phyloP scores from a whole-genome alignment of 2,329 filamentous ascomycete species.

The Diplodia scrobiculata region DNA sequence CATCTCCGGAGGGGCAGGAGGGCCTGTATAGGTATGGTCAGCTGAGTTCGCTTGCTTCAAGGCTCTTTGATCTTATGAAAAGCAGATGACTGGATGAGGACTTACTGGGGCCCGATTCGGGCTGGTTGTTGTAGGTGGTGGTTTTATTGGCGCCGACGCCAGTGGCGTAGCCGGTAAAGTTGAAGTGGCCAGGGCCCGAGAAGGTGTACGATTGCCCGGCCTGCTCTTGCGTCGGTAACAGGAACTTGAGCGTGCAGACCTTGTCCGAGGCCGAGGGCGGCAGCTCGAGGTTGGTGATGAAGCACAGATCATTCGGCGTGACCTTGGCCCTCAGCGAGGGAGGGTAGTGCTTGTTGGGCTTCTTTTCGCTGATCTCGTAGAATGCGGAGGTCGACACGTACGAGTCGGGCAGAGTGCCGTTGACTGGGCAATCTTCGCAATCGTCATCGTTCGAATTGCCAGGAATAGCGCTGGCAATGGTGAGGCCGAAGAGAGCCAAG shows the following conservation, averaged over 20 bases:
- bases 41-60: not conserved
- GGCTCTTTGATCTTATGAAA: not conserved
- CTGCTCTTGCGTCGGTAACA: conserved; percentile 34
- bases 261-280: conserved; percentile 34
- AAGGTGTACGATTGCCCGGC: conserved; percentile 29
- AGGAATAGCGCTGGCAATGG: conserved; percentile 14
- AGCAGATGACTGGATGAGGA: not conserved
- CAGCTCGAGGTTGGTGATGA: conserved; percentile 32
- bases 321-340: conserved; percentile 29
- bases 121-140: conserved; percentile 34
- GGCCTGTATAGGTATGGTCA: conserved; percentile 6
- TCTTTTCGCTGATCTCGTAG: conserved; percentile 30
- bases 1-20: conserved; percentile 32
- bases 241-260: conserved; percentile 39
- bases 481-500: conserved; percentile 9
- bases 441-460: conserved; percentile 25
- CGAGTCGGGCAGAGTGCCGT: conserved; percentile 28
- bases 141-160: conserved; percentile 31
- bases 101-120: conserved; percentile 31
- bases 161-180: conserved; percentile 33
- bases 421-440: conserved; percentile 30
- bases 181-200: conserved; percentile 32
- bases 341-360: conserved; percentile 31
- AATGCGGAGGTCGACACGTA: conserved; percentile 30
- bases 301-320: conserved; percentile 33